These are phyloP conservation scores for Cyclocybe aegerita DNA, from an alignment of 768 basidiomycete species.

Conservation along the genomic window DNA sequence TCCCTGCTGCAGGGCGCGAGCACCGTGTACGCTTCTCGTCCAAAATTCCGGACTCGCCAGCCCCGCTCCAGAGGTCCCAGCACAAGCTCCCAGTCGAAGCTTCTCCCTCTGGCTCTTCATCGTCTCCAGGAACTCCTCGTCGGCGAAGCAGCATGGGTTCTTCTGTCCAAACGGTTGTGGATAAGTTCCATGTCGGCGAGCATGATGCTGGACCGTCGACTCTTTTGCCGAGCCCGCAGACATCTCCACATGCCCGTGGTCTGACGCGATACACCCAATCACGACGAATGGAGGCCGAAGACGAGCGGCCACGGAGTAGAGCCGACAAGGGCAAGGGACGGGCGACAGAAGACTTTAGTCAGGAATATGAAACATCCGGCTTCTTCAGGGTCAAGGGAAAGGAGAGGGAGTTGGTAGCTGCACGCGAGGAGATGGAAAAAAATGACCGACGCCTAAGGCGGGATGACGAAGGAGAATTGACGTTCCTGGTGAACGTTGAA, in stretches of 20 bases:
- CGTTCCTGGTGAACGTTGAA: constrained; percentile 27
- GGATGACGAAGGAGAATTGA: constrained; percentile 30
- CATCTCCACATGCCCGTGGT: constrained; percentile 27
- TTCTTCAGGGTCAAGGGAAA: constrained; percentile 54
- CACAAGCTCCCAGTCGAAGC: neutral
- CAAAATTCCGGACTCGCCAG: neutral
- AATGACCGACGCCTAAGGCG: constrained; percentile 40
- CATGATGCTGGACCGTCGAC: constrained; percentile 55
- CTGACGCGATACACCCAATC: constrained; percentile 9
- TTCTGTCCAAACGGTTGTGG: constrained; percentile 49
- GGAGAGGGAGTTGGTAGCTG: constrained; percentile 61
- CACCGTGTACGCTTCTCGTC: constrained; percentile 41
- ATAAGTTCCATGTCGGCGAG: constrained; percentile 42
- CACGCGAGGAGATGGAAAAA: constrained; percentile 48
- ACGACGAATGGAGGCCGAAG: constrained; percentile 1
- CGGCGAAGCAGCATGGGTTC: constrained; percentile 32
- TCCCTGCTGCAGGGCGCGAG: constrained; percentile 15
- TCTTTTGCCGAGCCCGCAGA: constrained; percentile 43
- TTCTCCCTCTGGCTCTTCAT: constrained; percentile 1
- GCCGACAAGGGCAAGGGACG: constrained; percentile 48
- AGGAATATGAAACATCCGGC: constrained; percentile 38
- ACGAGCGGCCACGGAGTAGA: constrained; percentile 7
- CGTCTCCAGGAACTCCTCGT: constrained; percentile 12
- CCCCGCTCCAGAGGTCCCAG: neutral
- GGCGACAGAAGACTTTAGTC: constrained; percentile 23